These are phyloP conservation scores for Sclerotiophoma versabilis DNA, from an alignment of 2,329 filamentous ascomycete species.

Conservation along the genomic window DNA sequence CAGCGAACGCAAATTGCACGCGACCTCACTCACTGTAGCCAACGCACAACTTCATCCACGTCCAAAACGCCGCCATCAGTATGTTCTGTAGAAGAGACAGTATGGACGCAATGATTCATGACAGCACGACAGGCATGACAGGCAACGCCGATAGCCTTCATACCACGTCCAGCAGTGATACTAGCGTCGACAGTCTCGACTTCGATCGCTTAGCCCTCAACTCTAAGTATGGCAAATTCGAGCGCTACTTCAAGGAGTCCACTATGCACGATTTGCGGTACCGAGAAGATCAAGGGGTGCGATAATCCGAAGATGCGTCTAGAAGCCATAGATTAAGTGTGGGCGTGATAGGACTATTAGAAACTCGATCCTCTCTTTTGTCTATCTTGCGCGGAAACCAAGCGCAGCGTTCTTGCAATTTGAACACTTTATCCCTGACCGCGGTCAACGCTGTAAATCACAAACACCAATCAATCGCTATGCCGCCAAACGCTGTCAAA, in stretches of 20 bases:
- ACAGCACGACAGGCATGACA: neutral
- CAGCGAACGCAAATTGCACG: neutral
- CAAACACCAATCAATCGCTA: conserved; percentile 2
- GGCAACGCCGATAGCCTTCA: neutral
- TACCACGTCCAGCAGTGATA: neutral
- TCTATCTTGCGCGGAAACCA: too few species aligned
- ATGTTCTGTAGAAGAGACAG: neutral
- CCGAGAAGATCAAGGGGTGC: too few species aligned
- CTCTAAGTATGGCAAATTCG: neutral
- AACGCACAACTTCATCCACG: neutral
- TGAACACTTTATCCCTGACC: neutral
- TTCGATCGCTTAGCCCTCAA: neutral
- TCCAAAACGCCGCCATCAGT: neutral
- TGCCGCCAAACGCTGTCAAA: conserved; percentile 5
- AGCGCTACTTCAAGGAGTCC: neutral
- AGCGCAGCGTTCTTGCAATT: neutral
- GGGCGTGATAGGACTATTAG: too few species aligned
- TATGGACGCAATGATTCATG: too few species aligned
- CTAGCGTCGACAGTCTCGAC: neutral
- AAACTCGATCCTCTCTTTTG: too few species aligned
- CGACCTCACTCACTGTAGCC: neutral
- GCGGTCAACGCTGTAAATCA: neutral
- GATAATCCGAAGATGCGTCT: too few species aligned
- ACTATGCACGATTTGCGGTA: too few species aligned
- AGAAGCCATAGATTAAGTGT: too few species aligned